Percentiles rank a stretch among this genome's conserved stretches.
Conservation (phyloP, 2,329 filamentous ascomycete genomes). For the Sclerotinia sclerotiorum region DNA sequence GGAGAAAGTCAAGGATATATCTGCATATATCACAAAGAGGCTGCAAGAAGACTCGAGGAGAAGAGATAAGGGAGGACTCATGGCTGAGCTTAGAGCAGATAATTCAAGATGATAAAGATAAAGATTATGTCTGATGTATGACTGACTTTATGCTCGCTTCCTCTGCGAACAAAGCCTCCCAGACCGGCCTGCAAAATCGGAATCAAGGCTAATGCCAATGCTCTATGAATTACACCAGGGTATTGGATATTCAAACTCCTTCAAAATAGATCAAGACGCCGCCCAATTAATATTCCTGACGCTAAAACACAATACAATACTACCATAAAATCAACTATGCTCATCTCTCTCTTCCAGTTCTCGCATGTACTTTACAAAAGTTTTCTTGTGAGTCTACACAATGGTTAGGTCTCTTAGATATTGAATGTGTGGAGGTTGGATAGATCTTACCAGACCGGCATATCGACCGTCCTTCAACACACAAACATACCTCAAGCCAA, state of each 20-base stretch:
- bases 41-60: constrained; percentile 76
- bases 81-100: constrained; percentile 77
- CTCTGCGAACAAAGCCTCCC: constrained; percentile 2
- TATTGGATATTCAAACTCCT: constrained; percentile 24
- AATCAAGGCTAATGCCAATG: constrained; percentile 20
- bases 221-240: constrained; percentile 22
- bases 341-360: constrained; percentile 64
- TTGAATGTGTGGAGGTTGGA: background rate
- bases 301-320: constrained; percentile 17
- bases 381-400: constrained; percentile 82
- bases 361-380: constrained; percentile 91
- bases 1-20: constrained; percentile 77
- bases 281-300: constrained; percentile 17
- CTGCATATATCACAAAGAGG: constrained; percentile 67
- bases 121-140: constrained; percentile 48
- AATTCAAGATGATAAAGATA: constrained; percentile 54
- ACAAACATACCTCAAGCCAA: constrained; percentile 90
- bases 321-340: constrained; percentile 23
- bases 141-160: constrained; percentile 11
- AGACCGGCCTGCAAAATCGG: background rate
- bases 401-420: constrained; percentile 25
- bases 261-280: constrained; percentile 23
- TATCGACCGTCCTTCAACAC: constrained; percentile 82
- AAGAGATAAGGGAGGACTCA: constrained; percentile 74
- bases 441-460: constrained; percentile 70